These are phyloP conservation scores for Cryptomeria japonica DNA, from an alignment of 75 land plant genomes.

Conservation along the genomic window DNA sequence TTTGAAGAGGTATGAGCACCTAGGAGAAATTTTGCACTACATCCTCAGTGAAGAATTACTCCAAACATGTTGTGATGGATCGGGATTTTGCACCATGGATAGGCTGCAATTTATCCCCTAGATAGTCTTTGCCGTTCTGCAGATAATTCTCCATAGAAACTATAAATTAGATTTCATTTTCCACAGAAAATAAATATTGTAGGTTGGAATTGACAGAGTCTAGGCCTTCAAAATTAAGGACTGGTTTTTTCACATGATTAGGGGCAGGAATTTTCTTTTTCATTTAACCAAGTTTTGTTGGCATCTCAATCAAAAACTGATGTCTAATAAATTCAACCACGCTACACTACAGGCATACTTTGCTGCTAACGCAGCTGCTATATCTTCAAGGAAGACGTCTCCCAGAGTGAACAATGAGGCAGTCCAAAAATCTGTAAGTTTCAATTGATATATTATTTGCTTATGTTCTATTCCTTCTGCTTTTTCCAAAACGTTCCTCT, in stretches of 20 bases:
- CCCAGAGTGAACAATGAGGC: conserved; percentile 75
- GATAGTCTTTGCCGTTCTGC: not conserved
- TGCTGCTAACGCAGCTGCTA: conserved; percentile 79
- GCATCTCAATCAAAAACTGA: not conserved
- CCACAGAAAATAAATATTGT: not conserved
- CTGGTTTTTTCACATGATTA: not conserved
- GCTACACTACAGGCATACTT: conserved; percentile 60
- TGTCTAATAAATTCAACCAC: conserved; percentile 23
- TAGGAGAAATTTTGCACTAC: not conserved
- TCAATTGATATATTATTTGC: not conserved
- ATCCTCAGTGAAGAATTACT: not conserved
- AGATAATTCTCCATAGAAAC: not conserved
- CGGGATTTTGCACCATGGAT: not conserved
- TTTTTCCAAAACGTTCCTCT: not conserved
- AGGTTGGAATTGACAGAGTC: not conserved
- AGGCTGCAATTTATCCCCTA: not conserved
- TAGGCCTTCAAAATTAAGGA: not conserved
- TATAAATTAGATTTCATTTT: not conserved
- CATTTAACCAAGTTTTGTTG: not conserved
- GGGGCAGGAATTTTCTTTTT: not conserved
- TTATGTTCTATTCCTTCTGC: not conserved
- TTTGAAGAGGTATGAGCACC: not conserved
- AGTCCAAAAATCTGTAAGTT: conserved; percentile 84
- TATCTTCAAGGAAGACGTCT: conserved; percentile 75
- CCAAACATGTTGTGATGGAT: not conserved